Conservation (phyloP, 2,329 filamentous ascomycete genomes). For the Beauveria australis region DNA sequence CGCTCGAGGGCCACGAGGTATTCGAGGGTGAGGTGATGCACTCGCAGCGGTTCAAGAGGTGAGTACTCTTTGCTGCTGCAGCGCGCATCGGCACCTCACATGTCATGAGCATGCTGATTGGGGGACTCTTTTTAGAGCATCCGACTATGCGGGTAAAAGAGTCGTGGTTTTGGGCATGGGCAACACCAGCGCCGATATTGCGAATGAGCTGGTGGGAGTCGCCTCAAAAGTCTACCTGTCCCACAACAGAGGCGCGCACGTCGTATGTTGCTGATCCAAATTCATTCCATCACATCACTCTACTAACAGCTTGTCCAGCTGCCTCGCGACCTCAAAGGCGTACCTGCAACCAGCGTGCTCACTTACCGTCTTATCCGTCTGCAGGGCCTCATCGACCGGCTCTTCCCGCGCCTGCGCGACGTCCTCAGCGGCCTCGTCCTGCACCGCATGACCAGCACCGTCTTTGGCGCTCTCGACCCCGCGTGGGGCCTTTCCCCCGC, state of each 20-base stretch:
- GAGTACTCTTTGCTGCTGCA: background rate
- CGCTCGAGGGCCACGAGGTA: slow-evolving; percentile 26
- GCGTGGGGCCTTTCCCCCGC: slow-evolving; percentile 21
- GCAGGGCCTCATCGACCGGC: background rate
- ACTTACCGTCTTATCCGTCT: slow-evolving; percentile 5
- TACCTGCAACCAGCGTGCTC: slow-evolving; percentile 4
- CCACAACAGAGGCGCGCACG: slow-evolving; percentile 29
- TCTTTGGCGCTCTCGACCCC: background rate
- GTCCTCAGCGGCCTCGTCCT: background rate
- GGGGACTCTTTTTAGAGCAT: slow-evolving; percentile 12
- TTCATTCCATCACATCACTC: background rate
- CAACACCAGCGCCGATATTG: slow-evolving; percentile 26
- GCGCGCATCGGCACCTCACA: background rate
- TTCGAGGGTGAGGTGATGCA: slow-evolving; percentile 34
- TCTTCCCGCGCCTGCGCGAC: slow-evolving; percentile 3
- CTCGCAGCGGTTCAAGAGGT: slow-evolving; percentile 27
- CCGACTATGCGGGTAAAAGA: slow-evolving; percentile 30
- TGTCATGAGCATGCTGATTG: background rate
- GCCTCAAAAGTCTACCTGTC: slow-evolving; percentile 33
- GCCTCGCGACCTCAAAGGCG: slow-evolving; percentile 5
- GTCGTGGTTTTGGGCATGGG: slow-evolving; percentile 37
- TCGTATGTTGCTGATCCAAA: slow-evolving; percentile 20
- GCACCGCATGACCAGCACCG: background rate
- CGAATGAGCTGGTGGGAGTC: slow-evolving; percentile 23
- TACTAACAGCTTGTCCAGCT: background rate